Percentiles rank a stretch among this genome's conserved stretches.
Evolutionary conservation across 257 asterid genomes (phyloP).

Genomic region (Fraxinus cuspidata): DNA sequence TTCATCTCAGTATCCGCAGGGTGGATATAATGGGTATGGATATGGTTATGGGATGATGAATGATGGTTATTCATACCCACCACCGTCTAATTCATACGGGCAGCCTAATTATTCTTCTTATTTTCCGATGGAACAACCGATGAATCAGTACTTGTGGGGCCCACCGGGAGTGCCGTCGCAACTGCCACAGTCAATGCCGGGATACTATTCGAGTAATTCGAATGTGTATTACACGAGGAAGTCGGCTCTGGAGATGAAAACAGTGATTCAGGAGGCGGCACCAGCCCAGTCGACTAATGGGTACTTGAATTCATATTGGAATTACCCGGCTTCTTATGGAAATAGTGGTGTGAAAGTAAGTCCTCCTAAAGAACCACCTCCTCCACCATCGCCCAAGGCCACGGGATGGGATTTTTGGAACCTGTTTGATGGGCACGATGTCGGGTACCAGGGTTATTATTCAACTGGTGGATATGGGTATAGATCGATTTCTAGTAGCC

Average conservation of each 20-base stretch:
- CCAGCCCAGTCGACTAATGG: slow-evolving; percentile 55
- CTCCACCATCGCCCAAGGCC: slow-evolving; percentile 84
- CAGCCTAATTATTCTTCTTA: slow-evolving; percentile 31
- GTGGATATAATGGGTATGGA: slow-evolving; percentile 30
- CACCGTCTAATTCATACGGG: slow-evolving; percentile 32
- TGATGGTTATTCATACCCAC: slow-evolving; percentile 30
- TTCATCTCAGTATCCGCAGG: slow-evolving; percentile 32
- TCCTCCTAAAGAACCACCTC: slow-evolving; percentile 62
- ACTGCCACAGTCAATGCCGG: slow-evolving; percentile 26
- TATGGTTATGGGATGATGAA: slow-evolving; percentile 28
- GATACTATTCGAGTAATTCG: slow-evolving; percentile 39
- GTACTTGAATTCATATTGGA: slow-evolving; percentile 61
- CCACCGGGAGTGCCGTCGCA: slow-evolving; percentile 32
- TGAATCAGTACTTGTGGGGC: slow-evolving; percentile 42
- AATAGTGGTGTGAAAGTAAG: slow-evolving; percentile 46
- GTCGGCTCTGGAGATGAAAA: slow-evolving; percentile 58
- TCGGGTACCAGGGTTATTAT: slow-evolving; percentile 43
- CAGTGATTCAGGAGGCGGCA: slow-evolving; percentile 67
- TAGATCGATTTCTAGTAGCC: slow-evolving; percentile 69
- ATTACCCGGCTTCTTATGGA: slow-evolving; percentile 35
- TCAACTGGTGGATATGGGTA: slow-evolving; percentile 42
- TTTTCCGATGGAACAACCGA: slow-evolving; percentile 3
- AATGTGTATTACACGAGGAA: slow-evolving; percentile 79
- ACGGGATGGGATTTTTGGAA: slow-evolving; percentile 83
- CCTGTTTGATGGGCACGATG: slow-evolving; percentile 63